Conservation (phyloP, 2,329 filamentous ascomycete species). For the Botryotinia globosa region DNA sequence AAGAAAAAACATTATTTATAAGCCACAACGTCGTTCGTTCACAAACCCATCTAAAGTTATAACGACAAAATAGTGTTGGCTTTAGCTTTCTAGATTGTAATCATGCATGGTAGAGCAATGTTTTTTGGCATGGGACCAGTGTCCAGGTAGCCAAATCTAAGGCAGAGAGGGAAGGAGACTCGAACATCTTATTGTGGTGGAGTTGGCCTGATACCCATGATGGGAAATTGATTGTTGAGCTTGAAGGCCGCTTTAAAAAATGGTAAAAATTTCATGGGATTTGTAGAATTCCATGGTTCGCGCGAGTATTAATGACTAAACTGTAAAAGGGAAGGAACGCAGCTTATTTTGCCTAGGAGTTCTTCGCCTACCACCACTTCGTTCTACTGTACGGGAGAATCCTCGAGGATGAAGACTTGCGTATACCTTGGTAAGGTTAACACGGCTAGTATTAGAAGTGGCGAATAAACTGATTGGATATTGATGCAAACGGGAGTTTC, state of each 20-base stretch:
- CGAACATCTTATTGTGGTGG: slow-evolving; percentile 5
- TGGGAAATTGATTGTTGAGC: slow-evolving; percentile 14
- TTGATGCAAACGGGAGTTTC: not conserved
- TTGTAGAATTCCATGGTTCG: slow-evolving; percentile 19
- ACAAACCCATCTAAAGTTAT: not conserved
- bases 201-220: slow-evolving; percentile 10
- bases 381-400: not conserved
- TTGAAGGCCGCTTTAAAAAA: slow-evolving; percentile 19
- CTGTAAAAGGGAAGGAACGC: slow-evolving; percentile 2
- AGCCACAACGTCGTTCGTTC: slow-evolving; percentile 1
- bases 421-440: not conserved
- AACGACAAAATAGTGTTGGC: not conserved
- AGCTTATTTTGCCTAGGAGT: not conserved
- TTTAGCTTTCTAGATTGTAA: not conserved
- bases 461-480: slow-evolving; percentile 11
- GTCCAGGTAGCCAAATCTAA: not conserved
- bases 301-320: not conserved
- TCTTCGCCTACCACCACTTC: not conserved
- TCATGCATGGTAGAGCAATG: slow-evolving; percentile 1
- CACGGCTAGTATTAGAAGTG: not conserved
- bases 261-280: slow-evolving; percentile 17
- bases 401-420: not conserved
- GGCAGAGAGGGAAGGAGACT: slow-evolving; percentile 2
- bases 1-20: slow-evolving; percentile 7
- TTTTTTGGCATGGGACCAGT: not conserved